Percentiles rank a stretch among this genome's conserved stretches.
These are phyloP conservation scores for Pseudonitzschia multistriata DNA, from an alignment of 108 stramenopile species.

Conservation along the genomic window DNA sequence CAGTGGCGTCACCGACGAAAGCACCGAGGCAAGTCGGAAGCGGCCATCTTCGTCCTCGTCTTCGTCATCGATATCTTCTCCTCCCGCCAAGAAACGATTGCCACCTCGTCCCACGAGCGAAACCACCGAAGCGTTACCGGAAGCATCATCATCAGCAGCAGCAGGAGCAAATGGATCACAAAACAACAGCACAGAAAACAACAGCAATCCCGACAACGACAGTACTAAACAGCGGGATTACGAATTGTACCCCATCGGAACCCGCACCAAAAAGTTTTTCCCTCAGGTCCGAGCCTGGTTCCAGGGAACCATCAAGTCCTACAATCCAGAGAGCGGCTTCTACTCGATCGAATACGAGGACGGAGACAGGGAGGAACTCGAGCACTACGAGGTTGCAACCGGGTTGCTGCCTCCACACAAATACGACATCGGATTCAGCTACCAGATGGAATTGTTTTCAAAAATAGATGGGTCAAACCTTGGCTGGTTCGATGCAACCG, in stretches of 20 bases:
- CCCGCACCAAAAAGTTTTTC: conserved; percentile 10
- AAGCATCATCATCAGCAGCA: too few species aligned
- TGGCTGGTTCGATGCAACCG: neutral
- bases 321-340: neutral
- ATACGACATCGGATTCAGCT: conserved; percentile 1
- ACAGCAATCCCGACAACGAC: too few species aligned
- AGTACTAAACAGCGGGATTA: too few species aligned
- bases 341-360: conserved; percentile 20
- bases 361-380: conserved; percentile 15
- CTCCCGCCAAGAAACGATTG: too few species aligned
- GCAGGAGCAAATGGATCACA: too few species aligned
- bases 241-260: conserved; percentile 14
- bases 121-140: neutral
- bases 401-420: neutral
- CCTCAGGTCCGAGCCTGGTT: neutral
- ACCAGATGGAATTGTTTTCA: neutral
- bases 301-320: neutral
- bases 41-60: too few species aligned
- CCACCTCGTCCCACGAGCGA: too few species aligned
- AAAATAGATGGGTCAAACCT: neutral
- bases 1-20: too few species aligned
- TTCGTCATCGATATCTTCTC: too few species aligned
- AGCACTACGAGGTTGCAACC: conserved; percentile 13
- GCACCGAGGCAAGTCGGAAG: too few species aligned
- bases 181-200: neutral